Conservation (phyloP, 2,329 filamentous ascomycete genomes). For the Aureobasidium sp. region DNA sequence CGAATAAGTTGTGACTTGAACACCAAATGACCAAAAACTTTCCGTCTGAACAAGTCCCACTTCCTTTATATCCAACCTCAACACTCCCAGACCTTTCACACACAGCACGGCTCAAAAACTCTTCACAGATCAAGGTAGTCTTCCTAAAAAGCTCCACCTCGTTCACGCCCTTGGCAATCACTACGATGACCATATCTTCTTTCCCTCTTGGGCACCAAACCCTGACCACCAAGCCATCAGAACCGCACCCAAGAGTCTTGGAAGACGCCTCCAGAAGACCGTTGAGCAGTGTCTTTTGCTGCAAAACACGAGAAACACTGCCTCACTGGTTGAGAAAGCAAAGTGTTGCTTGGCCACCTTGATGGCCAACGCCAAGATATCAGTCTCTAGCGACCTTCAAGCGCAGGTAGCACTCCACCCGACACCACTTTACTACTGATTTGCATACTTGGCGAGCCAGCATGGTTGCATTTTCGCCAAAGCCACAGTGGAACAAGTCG, state of each 20-base stretch:
- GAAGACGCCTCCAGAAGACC: not conserved
- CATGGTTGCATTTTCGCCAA: not conserved
- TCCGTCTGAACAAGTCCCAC: too few species aligned
- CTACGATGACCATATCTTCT: not conserved
- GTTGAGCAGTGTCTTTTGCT: not conserved
- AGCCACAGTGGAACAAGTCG: not conserved
- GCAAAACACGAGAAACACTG: not conserved
- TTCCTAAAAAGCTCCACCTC: not conserved
- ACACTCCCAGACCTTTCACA: not conserved
- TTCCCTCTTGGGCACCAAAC: not conserved
- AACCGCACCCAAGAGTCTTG: constrained; percentile 13
- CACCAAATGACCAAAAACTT: too few species aligned
- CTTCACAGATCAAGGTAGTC: not conserved
- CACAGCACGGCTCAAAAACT: not conserved
- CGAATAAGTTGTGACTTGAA: not conserved
- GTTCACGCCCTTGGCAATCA: not conserved
- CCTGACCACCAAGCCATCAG: not conserved
- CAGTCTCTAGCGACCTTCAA: not conserved
- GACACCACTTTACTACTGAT: not conserved
- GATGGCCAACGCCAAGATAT: constrained; percentile 15
- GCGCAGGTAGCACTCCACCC: not conserved
- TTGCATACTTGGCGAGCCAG: not conserved
- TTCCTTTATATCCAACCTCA: not conserved
- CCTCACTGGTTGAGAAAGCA: not conserved
- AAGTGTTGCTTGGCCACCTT: constrained; percentile 14